Percentiles rank a stretch among this genome's conserved stretches.
These are phyloP conservation scores for Phytophthora sp. DNA, from an alignment of 352 stramenopile genomes.

Conservation along the genomic window DNA sequence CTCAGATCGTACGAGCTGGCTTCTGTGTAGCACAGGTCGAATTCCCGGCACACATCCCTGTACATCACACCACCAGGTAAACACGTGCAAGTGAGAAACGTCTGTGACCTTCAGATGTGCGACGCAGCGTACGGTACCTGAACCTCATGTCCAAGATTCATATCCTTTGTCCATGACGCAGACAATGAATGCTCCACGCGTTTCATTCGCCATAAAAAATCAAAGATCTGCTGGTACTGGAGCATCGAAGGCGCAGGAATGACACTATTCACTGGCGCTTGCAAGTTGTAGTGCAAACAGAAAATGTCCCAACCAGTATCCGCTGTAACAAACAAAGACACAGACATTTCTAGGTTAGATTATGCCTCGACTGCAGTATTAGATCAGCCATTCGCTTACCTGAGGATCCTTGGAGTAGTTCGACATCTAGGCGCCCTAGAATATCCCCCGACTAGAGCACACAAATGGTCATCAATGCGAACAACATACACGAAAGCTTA, in stretches of 20 bases:
- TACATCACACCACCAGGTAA: constrained; percentile 8
- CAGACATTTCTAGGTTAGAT: constrained; percentile 9
- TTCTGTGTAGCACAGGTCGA: constrained; percentile 87
- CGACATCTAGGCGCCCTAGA: constrained; percentile 92
- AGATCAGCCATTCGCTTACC: constrained; percentile 31
- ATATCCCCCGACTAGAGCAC: constrained; percentile 81
- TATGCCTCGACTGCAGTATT: not conserved
- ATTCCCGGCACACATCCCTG: constrained; percentile 69
- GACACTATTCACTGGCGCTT: constrained; percentile 88
- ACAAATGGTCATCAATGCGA: not conserved
- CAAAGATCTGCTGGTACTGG: constrained; percentile 91
- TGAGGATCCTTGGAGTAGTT: constrained; percentile 84
- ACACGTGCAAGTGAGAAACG: constrained; percentile 9
- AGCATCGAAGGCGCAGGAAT: constrained; percentile 87
- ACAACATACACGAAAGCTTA: not conserved
- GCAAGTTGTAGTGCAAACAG: constrained; percentile 90
- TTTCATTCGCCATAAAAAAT: constrained; percentile 92
- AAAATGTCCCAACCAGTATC: constrained; percentile 96
- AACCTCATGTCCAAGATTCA: constrained; percentile 94
- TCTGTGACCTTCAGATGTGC: not conserved
- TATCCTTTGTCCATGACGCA: constrained; percentile 97
- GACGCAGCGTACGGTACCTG: constrained; percentile 58
- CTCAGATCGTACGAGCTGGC: constrained; percentile 94
- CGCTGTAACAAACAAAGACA: constrained; percentile 33
- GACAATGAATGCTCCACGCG: constrained; percentile 93